These are phyloP conservation scores for Penicillium nucicola DNA, from an alignment of 495 filamentous ascomycete species.

Conservation along the genomic window DNA sequence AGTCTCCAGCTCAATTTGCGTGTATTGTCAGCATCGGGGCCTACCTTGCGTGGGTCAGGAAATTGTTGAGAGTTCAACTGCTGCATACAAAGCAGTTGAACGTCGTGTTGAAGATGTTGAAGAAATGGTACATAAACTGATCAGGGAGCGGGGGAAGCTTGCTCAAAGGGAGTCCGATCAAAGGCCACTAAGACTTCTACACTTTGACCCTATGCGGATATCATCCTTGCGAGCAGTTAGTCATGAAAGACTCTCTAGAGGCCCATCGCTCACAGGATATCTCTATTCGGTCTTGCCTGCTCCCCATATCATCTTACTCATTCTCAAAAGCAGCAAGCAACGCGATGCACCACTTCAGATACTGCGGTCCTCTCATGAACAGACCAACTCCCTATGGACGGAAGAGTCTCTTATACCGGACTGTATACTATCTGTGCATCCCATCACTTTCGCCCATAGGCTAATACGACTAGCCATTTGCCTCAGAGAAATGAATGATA, in stretches of 20 bases:
- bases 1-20: constrained; percentile 26
- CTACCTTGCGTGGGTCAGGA: constrained; percentile 24
- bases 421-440: constrained; percentile 36
- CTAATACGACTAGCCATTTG: constrained; percentile 48
- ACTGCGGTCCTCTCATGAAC: not conserved
- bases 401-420: not conserved
- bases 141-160: constrained; percentile 5
- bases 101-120: constrained; percentile 22
- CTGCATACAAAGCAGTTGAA: constrained; percentile 1
- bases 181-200: not conserved
- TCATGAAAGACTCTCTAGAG: constrained; percentile 14
- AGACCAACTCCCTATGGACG: not conserved
- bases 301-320: constrained; percentile 1
- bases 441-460: constrained; percentile 40
- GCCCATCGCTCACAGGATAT: constrained; percentile 9
- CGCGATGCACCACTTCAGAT: constrained; percentile 14
- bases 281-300: constrained; percentile 11
- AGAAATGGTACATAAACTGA: constrained; percentile 14
- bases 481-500: constrained; percentile 40
- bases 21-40: constrained; percentile 33
- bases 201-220: not conserved
- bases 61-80: not conserved
- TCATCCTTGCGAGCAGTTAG: constrained; percentile 7
- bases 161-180: not conserved
- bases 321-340: constrained; percentile 10